Conservation (phyloP, 148 eudicot genomes). For the Chenopodium suecicum region DNA sequence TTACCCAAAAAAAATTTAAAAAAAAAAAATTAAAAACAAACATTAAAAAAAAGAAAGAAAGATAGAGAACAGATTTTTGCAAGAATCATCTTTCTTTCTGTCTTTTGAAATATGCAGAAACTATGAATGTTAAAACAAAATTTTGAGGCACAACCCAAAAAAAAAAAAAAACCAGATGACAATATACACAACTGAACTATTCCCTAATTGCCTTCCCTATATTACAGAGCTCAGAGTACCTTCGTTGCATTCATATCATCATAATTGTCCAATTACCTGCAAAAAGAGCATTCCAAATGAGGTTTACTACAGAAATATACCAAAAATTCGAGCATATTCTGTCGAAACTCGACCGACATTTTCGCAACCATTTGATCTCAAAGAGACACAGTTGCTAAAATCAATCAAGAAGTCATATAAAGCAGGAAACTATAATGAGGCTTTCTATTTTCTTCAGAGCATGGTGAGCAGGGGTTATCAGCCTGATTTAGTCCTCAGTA, state of each 20-base stretch:
- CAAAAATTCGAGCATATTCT: slow-evolving; percentile 9
- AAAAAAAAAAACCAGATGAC: slow-evolving; percentile 25
- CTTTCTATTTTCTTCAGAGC: slow-evolving; percentile 49
- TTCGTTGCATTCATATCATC: slow-evolving; percentile 22
- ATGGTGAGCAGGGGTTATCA: slow-evolving; percentile 57
- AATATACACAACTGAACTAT: slow-evolving; percentile 34
- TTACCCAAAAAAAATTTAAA: neutral
- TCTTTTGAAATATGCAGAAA: neutral
- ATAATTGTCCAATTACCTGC: slow-evolving; percentile 26
- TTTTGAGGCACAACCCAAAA: neutral
- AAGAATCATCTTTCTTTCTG: neutral
- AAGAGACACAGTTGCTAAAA: slow-evolving; percentile 50
- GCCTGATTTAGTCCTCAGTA: slow-evolving; percentile 56
- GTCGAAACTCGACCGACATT: slow-evolving; percentile 28
- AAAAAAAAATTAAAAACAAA: too few relatives aligned
- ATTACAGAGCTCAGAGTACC: slow-evolving; percentile 28
- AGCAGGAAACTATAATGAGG: slow-evolving; percentile 48
- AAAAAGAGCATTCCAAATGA: slow-evolving; percentile 25
- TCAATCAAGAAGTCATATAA: slow-evolving; percentile 53
- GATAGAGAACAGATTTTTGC: neutral
- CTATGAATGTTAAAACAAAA: neutral
- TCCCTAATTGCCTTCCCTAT: slow-evolving; percentile 32
- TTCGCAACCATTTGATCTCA: slow-evolving; percentile 34
- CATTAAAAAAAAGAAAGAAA: neutral
- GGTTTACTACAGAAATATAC: slow-evolving; percentile 15